Conservation (phyloP, 75 land plant genomes). For the Chamaecyparis obtusa region DNA sequence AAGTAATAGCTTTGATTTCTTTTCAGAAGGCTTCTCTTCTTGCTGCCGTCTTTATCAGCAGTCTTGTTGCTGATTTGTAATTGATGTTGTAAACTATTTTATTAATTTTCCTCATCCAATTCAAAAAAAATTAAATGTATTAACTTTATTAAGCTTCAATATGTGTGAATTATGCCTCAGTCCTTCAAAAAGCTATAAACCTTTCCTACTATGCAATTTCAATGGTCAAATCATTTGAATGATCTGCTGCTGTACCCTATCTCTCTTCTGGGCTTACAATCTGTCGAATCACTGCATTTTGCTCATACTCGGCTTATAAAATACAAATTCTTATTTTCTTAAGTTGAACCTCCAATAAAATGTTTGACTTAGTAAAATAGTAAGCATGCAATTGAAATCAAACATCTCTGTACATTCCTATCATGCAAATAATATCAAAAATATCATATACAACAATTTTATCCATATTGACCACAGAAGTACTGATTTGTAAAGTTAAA, state of each 20-base stretch:
- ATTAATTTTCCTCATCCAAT: too few relatives aligned
- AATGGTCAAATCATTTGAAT: background rate
- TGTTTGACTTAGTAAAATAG: background rate
- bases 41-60: too few relatives aligned
- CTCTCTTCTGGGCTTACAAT: background rate
- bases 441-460: background rate
- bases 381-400: background rate
- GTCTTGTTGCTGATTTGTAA: too few relatives aligned
- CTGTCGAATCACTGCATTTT: background rate
- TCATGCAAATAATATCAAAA: background rate
- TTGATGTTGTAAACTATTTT: too few relatives aligned
- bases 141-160: too few relatives aligned
- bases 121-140: too few relatives aligned
- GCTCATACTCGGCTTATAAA: background rate
- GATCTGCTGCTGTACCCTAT: background rate
- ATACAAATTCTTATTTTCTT: background rate
- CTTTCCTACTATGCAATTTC: background rate
- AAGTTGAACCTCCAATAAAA: background rate
- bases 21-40: too few relatives aligned
- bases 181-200: background rate
- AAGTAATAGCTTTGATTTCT: too few relatives aligned
- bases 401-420: background rate
- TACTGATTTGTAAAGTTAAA: background rate
- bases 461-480: background rate
- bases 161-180: background rate